Percentiles rank a stretch among this genome's conserved stretches.
phyloP scores from a whole-genome alignment of 495 filamentous ascomycete genomes.

The Podospora appendiculata region DNA sequence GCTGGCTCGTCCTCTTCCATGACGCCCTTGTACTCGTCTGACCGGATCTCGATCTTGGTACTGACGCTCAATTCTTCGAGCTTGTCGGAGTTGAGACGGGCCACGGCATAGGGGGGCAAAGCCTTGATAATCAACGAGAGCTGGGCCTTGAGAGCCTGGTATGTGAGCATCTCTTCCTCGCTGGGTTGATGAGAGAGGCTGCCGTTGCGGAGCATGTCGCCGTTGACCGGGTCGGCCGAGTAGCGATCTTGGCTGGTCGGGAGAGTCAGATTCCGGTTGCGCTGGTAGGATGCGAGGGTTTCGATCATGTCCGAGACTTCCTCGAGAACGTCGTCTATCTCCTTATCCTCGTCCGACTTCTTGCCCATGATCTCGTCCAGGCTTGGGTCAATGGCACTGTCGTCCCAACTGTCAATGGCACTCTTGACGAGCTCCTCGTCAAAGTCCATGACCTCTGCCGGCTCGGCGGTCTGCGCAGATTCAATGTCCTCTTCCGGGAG shows the following conservation, averaged over 20 bases:
- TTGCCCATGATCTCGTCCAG: slow-evolving; percentile 42
- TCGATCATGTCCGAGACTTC: slow-evolving; percentile 80
- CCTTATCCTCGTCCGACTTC: slow-evolving; percentile 48
- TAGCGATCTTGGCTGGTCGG: slow-evolving; percentile 41
- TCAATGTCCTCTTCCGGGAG: slow-evolving; percentile 29
- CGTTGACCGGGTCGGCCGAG: slow-evolving; percentile 39
- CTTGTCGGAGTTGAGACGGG: slow-evolving; percentile 79
- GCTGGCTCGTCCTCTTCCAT: slow-evolving; percentile 78
- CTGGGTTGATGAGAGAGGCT: slow-evolving; percentile 40
- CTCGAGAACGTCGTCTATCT: slow-evolving; percentile 63
- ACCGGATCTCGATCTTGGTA: slow-evolving; percentile 67
- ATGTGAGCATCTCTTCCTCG: slow-evolving; percentile 62
- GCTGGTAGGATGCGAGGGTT: slow-evolving; percentile 79
- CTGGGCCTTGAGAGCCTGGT: slow-evolving; percentile 67
- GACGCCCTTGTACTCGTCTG: slow-evolving; percentile 63
- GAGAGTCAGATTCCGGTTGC: slow-evolving; percentile 63
- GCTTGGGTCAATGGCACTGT: slow-evolving; percentile 40
- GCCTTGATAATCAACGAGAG: slow-evolving; percentile 62
- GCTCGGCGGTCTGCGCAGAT: slow-evolving; percentile 11
- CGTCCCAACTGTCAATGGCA: slow-evolving; percentile 42
- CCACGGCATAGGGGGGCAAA: slow-evolving; percentile 77
- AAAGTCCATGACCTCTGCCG: slow-evolving; percentile 23
- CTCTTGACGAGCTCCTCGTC: slow-evolving; percentile 40
- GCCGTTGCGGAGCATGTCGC: slow-evolving; percentile 44
- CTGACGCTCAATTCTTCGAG: slow-evolving; percentile 74